A percentile compares a stretch with the other conserved stretches of the same genome.
Conservation (phyloP, 202 grass and related monocot genomes). For the Eragrostis tef region DNA sequence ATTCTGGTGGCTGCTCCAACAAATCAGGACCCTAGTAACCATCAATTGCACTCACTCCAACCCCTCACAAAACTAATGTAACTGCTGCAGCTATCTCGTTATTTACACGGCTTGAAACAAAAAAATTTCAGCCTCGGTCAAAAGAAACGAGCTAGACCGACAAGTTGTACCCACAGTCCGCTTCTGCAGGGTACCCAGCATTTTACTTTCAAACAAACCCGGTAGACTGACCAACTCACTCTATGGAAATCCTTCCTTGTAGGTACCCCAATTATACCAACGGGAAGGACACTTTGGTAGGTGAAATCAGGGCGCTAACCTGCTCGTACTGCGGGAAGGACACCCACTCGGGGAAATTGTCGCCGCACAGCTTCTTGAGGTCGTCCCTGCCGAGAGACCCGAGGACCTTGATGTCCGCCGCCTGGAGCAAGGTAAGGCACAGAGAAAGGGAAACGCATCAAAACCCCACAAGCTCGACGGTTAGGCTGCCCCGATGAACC, state of each 20-base stretch:
- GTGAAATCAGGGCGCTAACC: conserved; percentile 37
- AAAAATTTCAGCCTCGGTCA: neutral
- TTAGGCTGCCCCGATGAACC: conserved; percentile 6
- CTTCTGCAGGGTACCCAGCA: conserved; percentile 5
- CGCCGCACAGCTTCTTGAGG: conserved; percentile 86
- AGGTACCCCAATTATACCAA: no score
- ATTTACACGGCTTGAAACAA: neutral
- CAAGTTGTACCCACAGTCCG: neutral
- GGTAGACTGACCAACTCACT: neutral
- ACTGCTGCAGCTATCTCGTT: no score
- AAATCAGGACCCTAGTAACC: neutral
- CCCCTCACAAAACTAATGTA: no score
- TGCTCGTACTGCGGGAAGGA: conserved; percentile 92
- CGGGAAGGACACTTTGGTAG: neutral
- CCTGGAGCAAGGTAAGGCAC: conserved; percentile 47
- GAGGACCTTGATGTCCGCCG: conserved; percentile 90
- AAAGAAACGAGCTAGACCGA: neutral
- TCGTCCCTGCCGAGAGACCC: conserved; percentile 87
- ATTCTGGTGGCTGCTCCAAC: neutral
- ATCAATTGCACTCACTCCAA: neutral
- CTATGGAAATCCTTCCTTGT: neutral
- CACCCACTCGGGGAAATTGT: conserved; percentile 92
- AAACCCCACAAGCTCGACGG: conserved; percentile 7
- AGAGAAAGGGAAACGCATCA: neutral
- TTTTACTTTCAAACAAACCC: neutral